A percentile compares a stretch with the other conserved stretches of the same genome.
These are phyloP conservation scores for Russula lepida DNA, from an alignment of 768 basidiomycete species.

Conservation along the genomic window DNA sequence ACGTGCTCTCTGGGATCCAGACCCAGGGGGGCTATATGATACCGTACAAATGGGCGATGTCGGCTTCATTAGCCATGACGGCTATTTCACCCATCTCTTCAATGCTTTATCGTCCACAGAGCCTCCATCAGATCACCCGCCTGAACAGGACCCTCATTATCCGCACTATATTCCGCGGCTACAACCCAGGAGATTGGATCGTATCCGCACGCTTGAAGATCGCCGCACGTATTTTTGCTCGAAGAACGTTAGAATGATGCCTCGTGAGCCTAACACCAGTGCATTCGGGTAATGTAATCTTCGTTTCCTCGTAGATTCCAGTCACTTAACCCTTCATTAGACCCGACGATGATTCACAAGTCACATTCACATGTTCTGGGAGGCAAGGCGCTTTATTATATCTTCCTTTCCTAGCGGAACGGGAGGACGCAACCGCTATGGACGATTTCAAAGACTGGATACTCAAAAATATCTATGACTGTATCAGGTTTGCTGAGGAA, in stretches of 20 bases:
- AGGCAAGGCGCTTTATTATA: not conserved
- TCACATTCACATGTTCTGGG: not conserved
- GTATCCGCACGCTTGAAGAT: too few relatives aligned
- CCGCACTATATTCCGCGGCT: not conserved
- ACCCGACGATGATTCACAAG: not conserved
- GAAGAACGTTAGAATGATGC: not conserved
- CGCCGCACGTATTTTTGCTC: too few relatives aligned
- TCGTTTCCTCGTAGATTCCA: not conserved
- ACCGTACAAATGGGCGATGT: not conserved
- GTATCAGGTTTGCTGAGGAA: not conserved
- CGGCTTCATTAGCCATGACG: not conserved
- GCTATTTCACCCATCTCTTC: not conserved
- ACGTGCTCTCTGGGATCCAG: not conserved
- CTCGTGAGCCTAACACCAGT: not conserved
- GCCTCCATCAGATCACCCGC: too few relatives aligned
- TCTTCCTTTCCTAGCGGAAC: not conserved
- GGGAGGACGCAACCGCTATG: not conserved
- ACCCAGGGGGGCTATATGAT: not conserved
- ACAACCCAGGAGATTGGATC: not conserved
- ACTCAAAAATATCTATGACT: not conserved
- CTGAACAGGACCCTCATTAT: not conserved
- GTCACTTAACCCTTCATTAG: not conserved
- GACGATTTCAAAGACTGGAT: not conserved
- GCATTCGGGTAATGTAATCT: not conserved
- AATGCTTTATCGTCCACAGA: not conserved